Base-by-base conservation (phyloP, 164 flowering plant species). In the Houttuynia cordata region DNA sequence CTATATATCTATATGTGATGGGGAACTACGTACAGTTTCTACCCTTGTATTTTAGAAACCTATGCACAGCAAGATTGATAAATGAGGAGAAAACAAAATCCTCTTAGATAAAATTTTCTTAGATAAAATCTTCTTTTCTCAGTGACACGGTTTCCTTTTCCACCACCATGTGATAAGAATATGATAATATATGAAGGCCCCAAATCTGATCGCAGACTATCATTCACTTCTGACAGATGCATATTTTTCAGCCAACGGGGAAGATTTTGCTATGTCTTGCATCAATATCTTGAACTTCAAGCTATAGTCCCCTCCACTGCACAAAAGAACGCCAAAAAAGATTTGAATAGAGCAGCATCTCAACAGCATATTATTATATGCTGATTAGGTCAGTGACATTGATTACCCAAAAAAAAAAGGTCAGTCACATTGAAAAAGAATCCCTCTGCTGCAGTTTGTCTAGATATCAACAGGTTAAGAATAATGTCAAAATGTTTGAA, bases 231-330 rank as follows among this genome's bases (percentile, higher is more conserved):
- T 78, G 66, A 93, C 88, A 51, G 94, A 83, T 67, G 75, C 70
- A 51, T 81, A 93, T 74, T 84, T 90, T 51, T 90, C 97, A 63
- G 79, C 77, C 4, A 90, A 78, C 3, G 78, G 53, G 12, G 65
- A 72, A 25, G 89, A 75, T 61, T 78, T 94, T 13, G 75, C 60
- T 51, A 94, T 86, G 67, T 83, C 90, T 66, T 37, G 71, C 89
- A 94, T 80, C 40, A 94, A 86, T 72, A 73, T 79, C 81, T 91
- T 91, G 80, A 88, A 91, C 70, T 80, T 94, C 25, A 71, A 73
- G 68, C 89, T 85, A 82, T 84, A 91, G 63, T 91, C 99, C 65
- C 95, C 96, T 60, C 97, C 99, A 73, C 99, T 94, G 86, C 70
- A 75, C 45, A 61, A 42, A 51, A 45, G n/a, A 10, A 42, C 54